A percentile compares a stretch with the other conserved stretches of the same genome.
These are phyloP conservation scores for Nitzschia putrida DNA, from an alignment of 108 stramenopile genomes.

Conservation along the genomic window DNA sequence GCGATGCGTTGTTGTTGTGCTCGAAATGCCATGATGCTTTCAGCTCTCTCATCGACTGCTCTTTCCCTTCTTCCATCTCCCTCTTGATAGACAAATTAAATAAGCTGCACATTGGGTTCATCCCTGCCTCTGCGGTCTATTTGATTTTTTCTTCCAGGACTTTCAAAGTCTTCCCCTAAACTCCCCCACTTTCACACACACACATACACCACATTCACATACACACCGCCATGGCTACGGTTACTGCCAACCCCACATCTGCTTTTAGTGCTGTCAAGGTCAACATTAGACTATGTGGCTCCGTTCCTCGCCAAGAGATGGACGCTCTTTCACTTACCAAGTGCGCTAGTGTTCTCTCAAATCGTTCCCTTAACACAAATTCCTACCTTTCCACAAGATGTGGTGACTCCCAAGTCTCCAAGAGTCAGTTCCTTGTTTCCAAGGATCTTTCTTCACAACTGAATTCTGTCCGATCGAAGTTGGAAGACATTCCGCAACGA, in stretches of 20 bases:
- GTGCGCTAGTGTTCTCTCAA: not conserved
- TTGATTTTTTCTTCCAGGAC: conserved; percentile 1
- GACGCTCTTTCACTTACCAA: conserved; percentile 10
- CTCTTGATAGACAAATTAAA: conserved; percentile 28
- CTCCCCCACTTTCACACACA: not conserved
- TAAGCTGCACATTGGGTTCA: conserved; percentile 22
- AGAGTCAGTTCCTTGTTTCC: conserved; percentile 17
- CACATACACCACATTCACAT: not conserved
- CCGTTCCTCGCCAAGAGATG: conserved; percentile 43
- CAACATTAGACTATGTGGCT: conserved; percentile 53
- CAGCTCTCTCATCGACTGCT: no score
- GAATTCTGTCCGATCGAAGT: not conserved
- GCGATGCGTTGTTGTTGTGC: no score
- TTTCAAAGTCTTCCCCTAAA: conserved; percentile 5
- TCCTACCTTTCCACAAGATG: not conserved
- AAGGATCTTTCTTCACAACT: conserved; percentile 35
- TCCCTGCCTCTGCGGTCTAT: conserved; percentile 22
- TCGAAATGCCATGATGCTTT: no score
- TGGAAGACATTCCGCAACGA: not conserved
- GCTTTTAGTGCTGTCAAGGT: conserved; percentile 28
- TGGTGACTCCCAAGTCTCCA: conserved; percentile 1
- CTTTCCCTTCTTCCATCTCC: not conserved
- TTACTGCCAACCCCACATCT: conserved; percentile 14
- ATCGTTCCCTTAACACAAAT: conserved; percentile 11
- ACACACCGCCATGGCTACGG: conserved; percentile 9